Conservation (phyloP, 495 filamentous ascomycete genomes). For the Baudoinia panamericana region DNA sequence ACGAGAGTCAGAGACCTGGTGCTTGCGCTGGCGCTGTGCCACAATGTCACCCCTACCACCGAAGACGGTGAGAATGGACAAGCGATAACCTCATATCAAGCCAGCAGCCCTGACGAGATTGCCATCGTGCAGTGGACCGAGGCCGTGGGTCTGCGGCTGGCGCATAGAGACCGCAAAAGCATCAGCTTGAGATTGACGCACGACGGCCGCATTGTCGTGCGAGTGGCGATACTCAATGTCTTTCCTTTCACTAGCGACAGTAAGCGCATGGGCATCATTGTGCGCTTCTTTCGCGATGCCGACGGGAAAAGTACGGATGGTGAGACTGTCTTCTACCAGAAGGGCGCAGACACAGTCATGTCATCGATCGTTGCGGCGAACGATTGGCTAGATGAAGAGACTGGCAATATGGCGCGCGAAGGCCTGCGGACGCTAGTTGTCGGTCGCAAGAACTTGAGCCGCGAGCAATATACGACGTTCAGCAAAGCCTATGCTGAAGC, state of each 20-base stretch:
- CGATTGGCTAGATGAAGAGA: constrained; percentile 98
- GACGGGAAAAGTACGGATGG: constrained; percentile 24
- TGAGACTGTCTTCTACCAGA: constrained; percentile 98
- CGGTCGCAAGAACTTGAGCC: constrained; percentile 67
- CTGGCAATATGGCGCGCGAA: constrained; percentile 95
- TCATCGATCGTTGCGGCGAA: constrained; percentile 80
- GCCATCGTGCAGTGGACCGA: constrained; percentile 96
- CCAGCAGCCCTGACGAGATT: constrained; percentile 94
- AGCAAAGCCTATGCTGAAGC: constrained; percentile 61
- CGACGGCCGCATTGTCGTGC: constrained; percentile 62
- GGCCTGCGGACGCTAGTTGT: constrained; percentile 90
- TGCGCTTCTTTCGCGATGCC: constrained; percentile 53
- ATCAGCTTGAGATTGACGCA: constrained; percentile 73
- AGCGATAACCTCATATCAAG: constrained; percentile 78
- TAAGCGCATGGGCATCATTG: constrained; percentile 96
- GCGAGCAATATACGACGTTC: constrained; percentile 68
- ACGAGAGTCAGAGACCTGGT: constrained; percentile 83
- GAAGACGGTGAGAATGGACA: constrained; percentile 55
- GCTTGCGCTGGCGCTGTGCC: constrained; percentile 81
- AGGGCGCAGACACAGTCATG: constrained; percentile 98
- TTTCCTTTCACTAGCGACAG: constrained; percentile 97
- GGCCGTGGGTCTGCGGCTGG: constrained; percentile 72
- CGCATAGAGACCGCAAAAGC: constrained; percentile 71
- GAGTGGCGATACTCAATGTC: constrained; percentile 80
- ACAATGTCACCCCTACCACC: constrained; percentile 90